Conservation (phyloP, 2,329 filamentous ascomycete species). For the Cladophialophora immunda region DNA sequence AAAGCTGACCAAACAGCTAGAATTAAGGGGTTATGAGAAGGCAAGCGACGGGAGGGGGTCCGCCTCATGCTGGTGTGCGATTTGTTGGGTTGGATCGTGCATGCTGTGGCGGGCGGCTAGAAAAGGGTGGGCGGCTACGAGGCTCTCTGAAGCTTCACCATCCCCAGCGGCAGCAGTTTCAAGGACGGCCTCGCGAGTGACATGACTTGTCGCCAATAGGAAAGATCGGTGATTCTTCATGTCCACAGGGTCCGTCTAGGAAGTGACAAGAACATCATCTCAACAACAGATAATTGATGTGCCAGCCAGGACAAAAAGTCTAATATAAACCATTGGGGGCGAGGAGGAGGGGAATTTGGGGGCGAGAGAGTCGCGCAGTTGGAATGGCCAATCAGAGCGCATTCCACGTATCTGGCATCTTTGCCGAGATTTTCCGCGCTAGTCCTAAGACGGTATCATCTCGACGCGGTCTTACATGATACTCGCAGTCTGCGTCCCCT, state of each 20-base stretch:
- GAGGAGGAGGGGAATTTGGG: too few relatives aligned
- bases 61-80: constrained; percentile 1
- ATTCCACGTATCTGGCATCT: not conserved
- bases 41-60: not conserved
- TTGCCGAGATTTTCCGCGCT: not conserved
- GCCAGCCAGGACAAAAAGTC: not conserved
- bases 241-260: not conserved
- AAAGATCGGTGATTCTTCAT: not conserved
- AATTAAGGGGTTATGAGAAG: not conserved
- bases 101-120: constrained; percentile 13
- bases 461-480: not conserved
- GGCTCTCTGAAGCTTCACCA: not conserved
- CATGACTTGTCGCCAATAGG: not conserved
- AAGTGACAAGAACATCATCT: not conserved
- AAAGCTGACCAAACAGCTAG: not conserved
- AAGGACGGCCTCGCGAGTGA: too few relatives aligned
- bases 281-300: not conserved
- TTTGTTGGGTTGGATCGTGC: constrained; percentile 10
- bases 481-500: not conserved
- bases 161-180: not conserved
- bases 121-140: constrained; percentile 19
- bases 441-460: not conserved
- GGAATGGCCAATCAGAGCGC: not conserved
- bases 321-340: too few relatives aligned
- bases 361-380: not conserved